A percentile compares a stretch with the other conserved stretches of the same genome.
Conservation (phyloP, 2,329 filamentous ascomycete species). For the Sclerotinia glacialis region DNA sequence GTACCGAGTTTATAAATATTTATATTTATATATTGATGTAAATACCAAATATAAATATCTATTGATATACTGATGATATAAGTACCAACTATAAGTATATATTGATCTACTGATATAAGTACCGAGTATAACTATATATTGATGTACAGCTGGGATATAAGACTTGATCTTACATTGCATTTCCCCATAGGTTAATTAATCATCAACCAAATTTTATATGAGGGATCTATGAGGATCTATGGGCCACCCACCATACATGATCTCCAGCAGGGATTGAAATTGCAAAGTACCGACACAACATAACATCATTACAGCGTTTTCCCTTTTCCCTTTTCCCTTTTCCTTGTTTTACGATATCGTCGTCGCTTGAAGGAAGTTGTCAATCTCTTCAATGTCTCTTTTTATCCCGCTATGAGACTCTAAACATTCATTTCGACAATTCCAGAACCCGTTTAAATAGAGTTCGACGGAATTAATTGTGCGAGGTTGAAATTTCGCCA, state of each 20-base stretch:
- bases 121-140: too few species aligned
- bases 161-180: too few species aligned
- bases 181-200: slow-evolving; percentile 5
- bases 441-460: background rate
- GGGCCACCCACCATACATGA: background rate
- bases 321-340: slow-evolving; percentile 2
- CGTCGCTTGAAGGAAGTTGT: background rate
- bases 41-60: too few species aligned
- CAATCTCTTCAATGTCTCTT: background rate
- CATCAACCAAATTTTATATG: too few species aligned
- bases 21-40: too few species aligned
- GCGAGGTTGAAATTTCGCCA: background rate
- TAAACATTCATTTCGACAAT: background rate
- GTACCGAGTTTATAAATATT: too few species aligned
- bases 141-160: slow-evolving; percentile 6
- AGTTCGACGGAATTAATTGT: background rate
- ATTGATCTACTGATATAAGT: too few species aligned
- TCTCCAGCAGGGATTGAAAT: slow-evolving; percentile 17
- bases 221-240: background rate
- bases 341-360: background rate
- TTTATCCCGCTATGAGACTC: background rate
- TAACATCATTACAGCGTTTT: background rate
- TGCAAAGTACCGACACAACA: background rate
- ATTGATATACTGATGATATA: too few species aligned
- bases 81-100: too few species aligned